Evolutionary conservation across 306 rosid genomes (phyloP).

Genomic region (Inga laurina): DNA sequence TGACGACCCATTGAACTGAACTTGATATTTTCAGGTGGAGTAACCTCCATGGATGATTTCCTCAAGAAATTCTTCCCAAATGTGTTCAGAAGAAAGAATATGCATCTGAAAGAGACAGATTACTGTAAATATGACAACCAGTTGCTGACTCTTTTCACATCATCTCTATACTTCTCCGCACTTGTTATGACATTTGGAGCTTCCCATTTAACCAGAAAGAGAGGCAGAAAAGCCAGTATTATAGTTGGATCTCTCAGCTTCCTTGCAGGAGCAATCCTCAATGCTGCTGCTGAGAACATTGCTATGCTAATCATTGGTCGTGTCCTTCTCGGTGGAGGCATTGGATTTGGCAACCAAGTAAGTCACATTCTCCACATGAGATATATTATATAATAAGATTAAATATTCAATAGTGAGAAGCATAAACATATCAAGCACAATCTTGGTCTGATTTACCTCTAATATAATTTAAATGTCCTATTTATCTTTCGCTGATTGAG

Average conservation of each 20-base stretch:
- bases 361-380: slow-evolving; percentile 24
- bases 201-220: slow-evolving; percentile 67
- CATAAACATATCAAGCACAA: background rate
- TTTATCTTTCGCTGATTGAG: background rate
- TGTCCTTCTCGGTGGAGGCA: slow-evolving; percentile 78
- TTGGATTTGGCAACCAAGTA: slow-evolving; percentile 97
- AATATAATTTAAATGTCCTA: background rate
- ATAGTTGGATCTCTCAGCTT: slow-evolving; percentile 86
- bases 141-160: slow-evolving; percentile 86
- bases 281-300: slow-evolving; percentile 76
- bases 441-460: background rate
- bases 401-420: background rate
- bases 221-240: slow-evolving; percentile 87
- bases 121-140: slow-evolving; percentile 95
- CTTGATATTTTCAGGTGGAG: slow-evolving; percentile 73
- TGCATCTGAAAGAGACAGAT: slow-evolving; percentile 74
- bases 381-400: background rate
- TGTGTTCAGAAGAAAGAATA: slow-evolving; percentile 68
- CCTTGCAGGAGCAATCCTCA: slow-evolving; percentile 73
- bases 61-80: slow-evolving; percentile 79
- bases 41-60: slow-evolving; percentile 98
- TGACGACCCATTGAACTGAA: background rate
- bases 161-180: slow-evolving; percentile 89
- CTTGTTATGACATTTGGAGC: slow-evolving; percentile 85
- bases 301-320: slow-evolving; percentile 82